Conservation (phyloP, 192 early-diverging fungal species). For the Mortierella alpina region DNA sequence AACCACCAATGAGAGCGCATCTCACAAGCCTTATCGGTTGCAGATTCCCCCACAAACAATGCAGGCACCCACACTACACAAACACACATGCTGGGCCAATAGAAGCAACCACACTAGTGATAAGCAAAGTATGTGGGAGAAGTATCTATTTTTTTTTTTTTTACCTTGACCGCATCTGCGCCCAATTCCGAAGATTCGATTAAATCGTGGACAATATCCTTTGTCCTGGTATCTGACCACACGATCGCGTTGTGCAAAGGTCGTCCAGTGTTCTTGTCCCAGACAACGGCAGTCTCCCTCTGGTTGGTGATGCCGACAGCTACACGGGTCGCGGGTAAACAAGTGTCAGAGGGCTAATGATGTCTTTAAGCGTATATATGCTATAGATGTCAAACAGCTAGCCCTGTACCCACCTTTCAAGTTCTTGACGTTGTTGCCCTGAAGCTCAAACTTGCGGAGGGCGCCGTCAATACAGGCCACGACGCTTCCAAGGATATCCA, state of each 20-base stretch:
- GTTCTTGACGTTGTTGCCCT: constrained; percentile 66
- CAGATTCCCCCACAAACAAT: no score
- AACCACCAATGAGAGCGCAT: no score
- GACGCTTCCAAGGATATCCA: constrained; percentile 76
- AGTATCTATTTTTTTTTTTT: neutral
- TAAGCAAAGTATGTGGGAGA: neutral
- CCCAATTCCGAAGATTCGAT: constrained; percentile 57
- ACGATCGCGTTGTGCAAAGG: constrained; percentile 90
- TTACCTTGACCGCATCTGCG: constrained; percentile 49
- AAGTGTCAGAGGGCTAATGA: neutral
- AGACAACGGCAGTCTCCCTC: constrained; percentile 92
- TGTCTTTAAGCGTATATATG: no score
- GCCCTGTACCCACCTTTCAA: constrained; percentile 36
- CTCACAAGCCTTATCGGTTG: no score
- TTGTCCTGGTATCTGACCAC: constrained; percentile 91
- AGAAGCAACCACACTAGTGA: neutral
- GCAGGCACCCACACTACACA: neutral
- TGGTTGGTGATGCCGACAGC: constrained; percentile 95
- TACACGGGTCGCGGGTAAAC: constrained; percentile 13
- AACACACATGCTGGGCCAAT: neutral
- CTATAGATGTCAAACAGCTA: no score
- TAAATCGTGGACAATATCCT: constrained; percentile 74
- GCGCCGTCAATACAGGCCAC: constrained; percentile 75
- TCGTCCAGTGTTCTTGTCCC: constrained; percentile 84
- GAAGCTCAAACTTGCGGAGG: constrained; percentile 68